Conservation (phyloP, 2,329 filamentous ascomycete species). For the Trichoderma atrobrunneum region DNA sequence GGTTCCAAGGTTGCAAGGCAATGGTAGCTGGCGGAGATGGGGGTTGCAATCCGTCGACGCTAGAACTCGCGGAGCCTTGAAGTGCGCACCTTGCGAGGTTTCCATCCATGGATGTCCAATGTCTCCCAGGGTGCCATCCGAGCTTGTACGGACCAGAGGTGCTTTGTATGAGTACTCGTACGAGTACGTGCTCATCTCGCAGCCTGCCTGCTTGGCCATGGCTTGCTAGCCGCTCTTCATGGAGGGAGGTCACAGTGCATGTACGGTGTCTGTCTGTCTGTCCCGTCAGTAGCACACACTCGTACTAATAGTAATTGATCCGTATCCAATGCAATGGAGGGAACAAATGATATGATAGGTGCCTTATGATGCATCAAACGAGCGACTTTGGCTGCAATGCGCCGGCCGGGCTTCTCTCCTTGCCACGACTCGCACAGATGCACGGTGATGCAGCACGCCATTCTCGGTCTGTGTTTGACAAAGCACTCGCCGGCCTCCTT, state of each 20-base stretch:
- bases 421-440: neutral
- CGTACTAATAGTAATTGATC: neutral
- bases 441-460: slow-evolving; percentile 6
- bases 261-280: neutral
- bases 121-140: neutral
- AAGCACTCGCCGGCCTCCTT: neutral
- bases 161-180: too few species aligned
- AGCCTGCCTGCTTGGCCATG: neutral
- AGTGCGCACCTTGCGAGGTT: neutral
- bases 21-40: neutral
- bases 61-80: neutral
- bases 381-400: neutral
- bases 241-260: neutral
- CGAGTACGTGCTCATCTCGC: neutral
- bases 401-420: neutral
- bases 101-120: neutral
- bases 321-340: neutral
- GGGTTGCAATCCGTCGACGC: slow-evolving; percentile 11
- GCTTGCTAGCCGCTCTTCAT: neutral
- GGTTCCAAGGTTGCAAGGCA: neutral
- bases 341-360: neutral
- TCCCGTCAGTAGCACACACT: neutral
- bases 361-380: neutral
- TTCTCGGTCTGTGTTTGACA: slow-evolving; percentile 3
- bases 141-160: neutral